A percentile compares a stretch with the other conserved stretches of the same genome.
Conservation (phyloP, 768 basidiomycete species). For the Strobilomyces confusus region DNA sequence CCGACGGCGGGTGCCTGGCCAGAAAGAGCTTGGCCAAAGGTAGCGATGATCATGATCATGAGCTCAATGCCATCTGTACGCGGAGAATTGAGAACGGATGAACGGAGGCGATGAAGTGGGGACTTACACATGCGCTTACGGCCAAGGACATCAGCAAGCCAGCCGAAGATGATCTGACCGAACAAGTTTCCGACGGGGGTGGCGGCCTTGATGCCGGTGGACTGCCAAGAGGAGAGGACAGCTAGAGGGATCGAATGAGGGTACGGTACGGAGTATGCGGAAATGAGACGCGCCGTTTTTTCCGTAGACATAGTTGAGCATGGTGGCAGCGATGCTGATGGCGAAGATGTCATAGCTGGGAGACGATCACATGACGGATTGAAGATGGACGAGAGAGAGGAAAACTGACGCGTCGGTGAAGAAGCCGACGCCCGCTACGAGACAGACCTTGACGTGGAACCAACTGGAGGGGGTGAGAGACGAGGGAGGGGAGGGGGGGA, state of each 20-base stretch:
- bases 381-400: background rate
- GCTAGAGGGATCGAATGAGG: constrained; percentile 1
- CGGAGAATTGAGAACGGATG: background rate
- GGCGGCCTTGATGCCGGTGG: constrained; percentile 74
- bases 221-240: constrained; percentile 50
- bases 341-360: constrained; percentile 76
- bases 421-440: constrained; percentile 79
- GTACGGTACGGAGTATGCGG: background rate
- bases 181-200: constrained; percentile 72
- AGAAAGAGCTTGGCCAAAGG: constrained; percentile 76
- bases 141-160: constrained; percentile 72
- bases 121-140: constrained; percentile 76
- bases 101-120: background rate
- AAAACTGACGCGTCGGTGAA: constrained; percentile 74
- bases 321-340: constrained; percentile 79
- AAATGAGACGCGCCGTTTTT: constrained; percentile 7
- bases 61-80: constrained; percentile 47
- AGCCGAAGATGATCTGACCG: constrained; percentile 77
- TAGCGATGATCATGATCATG: constrained; percentile 77
- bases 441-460: constrained; percentile 79
- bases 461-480: constrained; percentile 41
- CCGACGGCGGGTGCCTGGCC: constrained; percentile 62
- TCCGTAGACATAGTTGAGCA: constrained; percentile 83
- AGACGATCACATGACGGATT: background rate
- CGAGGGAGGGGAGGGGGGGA: background rate